Percentiles rank a stretch among this genome's conserved stretches.
Conservation (phyloP, 805 yeast species). For the Metschnikowia shivogae region DNA sequence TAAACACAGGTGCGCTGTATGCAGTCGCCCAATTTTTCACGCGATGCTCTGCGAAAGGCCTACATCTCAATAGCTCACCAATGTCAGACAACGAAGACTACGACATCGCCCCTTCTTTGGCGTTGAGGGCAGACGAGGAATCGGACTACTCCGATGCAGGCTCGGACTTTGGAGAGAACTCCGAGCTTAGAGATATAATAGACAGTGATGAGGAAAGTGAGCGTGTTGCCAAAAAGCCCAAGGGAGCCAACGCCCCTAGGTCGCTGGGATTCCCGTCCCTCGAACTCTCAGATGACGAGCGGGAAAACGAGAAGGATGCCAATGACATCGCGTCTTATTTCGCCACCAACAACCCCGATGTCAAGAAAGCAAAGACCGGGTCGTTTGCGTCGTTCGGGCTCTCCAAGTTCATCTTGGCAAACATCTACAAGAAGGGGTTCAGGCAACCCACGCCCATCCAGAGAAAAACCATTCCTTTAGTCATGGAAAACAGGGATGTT, state of each 20-base stretch:
- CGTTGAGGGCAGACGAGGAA: conserved; percentile 39
- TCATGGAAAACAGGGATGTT: conserved; percentile 83
- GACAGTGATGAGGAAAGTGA: conserved; percentile 41
- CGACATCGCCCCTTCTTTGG: conserved; percentile 63
- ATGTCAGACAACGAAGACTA: conserved; percentile 42
- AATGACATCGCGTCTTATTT: conserved; percentile 46
- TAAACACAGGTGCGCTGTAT: not conserved
- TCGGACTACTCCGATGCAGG: conserved; percentile 17
- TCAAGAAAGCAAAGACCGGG: conserved; percentile 66
- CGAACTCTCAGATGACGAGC: conserved; percentile 49
- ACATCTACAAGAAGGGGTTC: conserved; percentile 80
- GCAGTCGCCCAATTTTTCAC: conserved; percentile 5
- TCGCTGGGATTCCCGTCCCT: conserved; percentile 41
- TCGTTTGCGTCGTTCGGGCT: conserved; percentile 89
- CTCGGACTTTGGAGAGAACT: conserved; percentile 15
- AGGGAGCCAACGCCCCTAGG: conserved; percentile 20
- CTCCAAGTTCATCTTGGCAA: conserved; percentile 62
- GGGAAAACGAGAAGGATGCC: conserved; percentile 32
- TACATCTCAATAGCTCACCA: not conserved
- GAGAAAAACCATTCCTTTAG: conserved; percentile 88
- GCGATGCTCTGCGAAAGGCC: conserved; percentile 20
- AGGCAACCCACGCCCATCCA: conserved; percentile 97
- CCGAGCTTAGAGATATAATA: conserved; percentile 40
- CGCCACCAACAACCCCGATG: conserved; percentile 37
- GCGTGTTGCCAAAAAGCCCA: conserved; percentile 26